Evolutionary conservation across 306 rosid genomes (phyloP), one percentile per base, ranked within the genome.

Genomic region (Quercus berberidifolia): DNA sequence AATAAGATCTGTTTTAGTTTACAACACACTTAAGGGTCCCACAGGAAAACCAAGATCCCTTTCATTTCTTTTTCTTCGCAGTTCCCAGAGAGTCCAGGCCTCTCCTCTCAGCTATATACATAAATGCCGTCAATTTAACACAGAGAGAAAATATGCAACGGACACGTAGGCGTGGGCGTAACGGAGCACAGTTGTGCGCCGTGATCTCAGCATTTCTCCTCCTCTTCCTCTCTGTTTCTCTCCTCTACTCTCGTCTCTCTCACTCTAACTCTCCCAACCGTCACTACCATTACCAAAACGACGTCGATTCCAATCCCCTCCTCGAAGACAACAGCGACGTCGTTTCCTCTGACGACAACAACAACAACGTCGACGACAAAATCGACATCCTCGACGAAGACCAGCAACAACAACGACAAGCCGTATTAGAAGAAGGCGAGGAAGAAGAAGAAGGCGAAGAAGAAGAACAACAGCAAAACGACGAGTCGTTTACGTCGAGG

Each of bases 211-310:
- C 92, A 21, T 41, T 90, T 17, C 93, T 93, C 71, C 91, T 92
- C 33, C 94, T 95, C 30, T 62, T 91, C 30, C 63, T 91, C 81
- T 95, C 94, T 0, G 94, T 86, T 78, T 89, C 98, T 38, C 89
- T 95, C 41, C 98, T 95, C 81, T 84, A 95, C 87, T 76, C 92
- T 19, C 94, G 91, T 74, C 93, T 94, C 73, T 91, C 97, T 68
- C 89, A 70, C 76, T 84, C 94, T 60, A 83, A 79, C 59, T 76
- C 84, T 13, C 83, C 58, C 31, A 21, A 58, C 84, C 76, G 26
- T 82, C 81, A 3, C 82, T 83, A 60, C 55, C 83, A 14, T 81
- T 49, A 52, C 68, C 77, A 67, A 26, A 31, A 74, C 73, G 76
- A 83, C 51, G 55, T 84, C 69, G 86, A 74, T 26, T 88, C 89